phyloP scores from a whole-genome alignment of 176 grass and related monocot genomes.

The Chloris gayana region DNA sequence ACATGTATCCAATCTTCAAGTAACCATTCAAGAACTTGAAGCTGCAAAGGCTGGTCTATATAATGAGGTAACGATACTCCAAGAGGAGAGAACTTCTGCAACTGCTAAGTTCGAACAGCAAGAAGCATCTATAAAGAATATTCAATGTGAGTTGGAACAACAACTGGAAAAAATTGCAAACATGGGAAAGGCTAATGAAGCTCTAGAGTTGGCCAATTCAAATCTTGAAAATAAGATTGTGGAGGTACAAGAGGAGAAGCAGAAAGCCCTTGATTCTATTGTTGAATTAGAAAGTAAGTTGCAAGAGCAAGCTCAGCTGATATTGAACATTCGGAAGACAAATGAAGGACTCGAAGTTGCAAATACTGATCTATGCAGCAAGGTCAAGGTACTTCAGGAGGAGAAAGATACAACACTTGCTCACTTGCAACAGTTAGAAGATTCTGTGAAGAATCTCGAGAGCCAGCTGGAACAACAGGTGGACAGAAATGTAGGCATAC shows the following conservation, averaged over 20 bases:
- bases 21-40: not conserved
- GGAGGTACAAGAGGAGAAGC: slow-evolving; percentile 29
- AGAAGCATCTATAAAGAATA: slow-evolving; percentile 48
- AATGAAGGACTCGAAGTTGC: slow-evolving; percentile 32
- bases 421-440: slow-evolving; percentile 41
- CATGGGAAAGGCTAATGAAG: slow-evolving; percentile 34
- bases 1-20: not conserved
- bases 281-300: slow-evolving; percentile 47
- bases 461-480: slow-evolving; percentile 44
- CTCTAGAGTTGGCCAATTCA: slow-evolving; percentile 30
- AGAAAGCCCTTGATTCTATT: slow-evolving; percentile 34
- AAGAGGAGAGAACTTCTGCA: slow-evolving; percentile 25
- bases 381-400: slow-evolving; percentile 25
- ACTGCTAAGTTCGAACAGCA: slow-evolving; percentile 21
- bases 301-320: slow-evolving; percentile 48
- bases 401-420: slow-evolving; percentile 39
- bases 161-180: slow-evolving; percentile 40
- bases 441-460: slow-evolving; percentile 31
- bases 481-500: not conserved
- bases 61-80: slow-evolving; percentile 24
- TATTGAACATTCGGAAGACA: slow-evolving; percentile 44
- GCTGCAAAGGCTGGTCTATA: slow-evolving; percentile 1
- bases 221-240: slow-evolving; percentile 39
- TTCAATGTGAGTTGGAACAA: slow-evolving; percentile 45
- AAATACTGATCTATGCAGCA: slow-evolving; percentile 44